phyloP scores from a whole-genome alignment of 2,329 filamentous ascomycete species.

The Penicillium sp. region DNA sequence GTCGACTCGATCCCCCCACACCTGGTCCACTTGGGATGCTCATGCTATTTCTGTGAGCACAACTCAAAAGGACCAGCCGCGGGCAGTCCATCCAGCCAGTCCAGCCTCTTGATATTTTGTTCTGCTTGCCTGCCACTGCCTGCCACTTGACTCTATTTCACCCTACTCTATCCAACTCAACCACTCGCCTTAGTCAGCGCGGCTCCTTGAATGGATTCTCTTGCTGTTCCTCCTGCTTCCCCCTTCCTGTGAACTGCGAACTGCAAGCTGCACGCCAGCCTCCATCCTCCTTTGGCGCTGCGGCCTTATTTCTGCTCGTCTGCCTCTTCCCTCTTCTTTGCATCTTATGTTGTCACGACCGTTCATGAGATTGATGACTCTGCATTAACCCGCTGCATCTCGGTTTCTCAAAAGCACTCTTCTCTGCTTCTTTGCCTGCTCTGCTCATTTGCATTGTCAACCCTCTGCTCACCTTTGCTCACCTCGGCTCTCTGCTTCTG shows the following conservation, averaged over 20 bases:
- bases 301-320: constrained; percentile 20
- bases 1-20: constrained; percentile 23
- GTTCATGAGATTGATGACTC: constrained; percentile 37
- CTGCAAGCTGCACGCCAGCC: constrained; percentile 32
- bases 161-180: constrained; percentile 10
- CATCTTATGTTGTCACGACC: constrained; percentile 31
- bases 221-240: constrained; percentile 21
- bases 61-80: constrained; percentile 32
- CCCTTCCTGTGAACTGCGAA: constrained; percentile 20
- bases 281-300: constrained; percentile 20
- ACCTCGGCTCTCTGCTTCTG: neutral
- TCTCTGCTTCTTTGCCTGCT: neutral
- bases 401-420: constrained; percentile 9
- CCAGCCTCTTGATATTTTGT: no score
- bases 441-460: constrained; percentile 20
- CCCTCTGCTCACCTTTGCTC: neutral
- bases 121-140: no score
- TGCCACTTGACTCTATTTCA: constrained; percentile 19
- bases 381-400: constrained; percentile 22
- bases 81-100: no score
- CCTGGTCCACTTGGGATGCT: no score
- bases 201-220: constrained; percentile 29
- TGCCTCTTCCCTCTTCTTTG: constrained; percentile 22
- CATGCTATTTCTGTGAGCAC: constrained; percentile 29
- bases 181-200: constrained; percentile 31